phyloP scores from a whole-genome alignment of 75 land plant genomes.

The Selaginella moellendorffii region DNA sequence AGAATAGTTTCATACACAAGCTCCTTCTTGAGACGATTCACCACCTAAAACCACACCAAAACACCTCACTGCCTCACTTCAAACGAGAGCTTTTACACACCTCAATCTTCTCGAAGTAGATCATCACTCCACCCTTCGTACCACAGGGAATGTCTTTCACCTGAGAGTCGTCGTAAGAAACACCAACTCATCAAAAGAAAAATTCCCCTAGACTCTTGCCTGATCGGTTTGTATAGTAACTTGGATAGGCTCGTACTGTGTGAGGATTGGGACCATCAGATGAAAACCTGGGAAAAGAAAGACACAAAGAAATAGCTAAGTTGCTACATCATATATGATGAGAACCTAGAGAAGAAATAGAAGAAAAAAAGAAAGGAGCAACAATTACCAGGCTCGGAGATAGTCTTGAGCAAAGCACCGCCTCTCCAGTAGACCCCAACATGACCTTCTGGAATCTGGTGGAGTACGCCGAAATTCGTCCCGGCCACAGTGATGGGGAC shows the following conservation, averaged over 20 bases:
- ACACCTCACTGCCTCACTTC: too few relatives aligned
- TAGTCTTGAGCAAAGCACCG: conserved; percentile 74
- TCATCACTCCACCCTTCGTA: conserved; percentile 97
- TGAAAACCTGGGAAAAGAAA: conserved; percentile 65
- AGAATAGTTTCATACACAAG: conserved; percentile 79
- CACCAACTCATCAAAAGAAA: too few relatives aligned
- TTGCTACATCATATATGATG: too few relatives aligned
- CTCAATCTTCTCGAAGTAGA: conserved; percentile 84
- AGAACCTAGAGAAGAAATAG: too few relatives aligned
- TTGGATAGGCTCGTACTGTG: conserved; percentile 76
- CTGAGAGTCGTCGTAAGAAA: too few relatives aligned
- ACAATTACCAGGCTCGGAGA: conserved; percentile 84
- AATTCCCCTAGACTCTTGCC: too few relatives aligned
- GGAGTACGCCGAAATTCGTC: conserved; percentile 32
- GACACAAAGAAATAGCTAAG: conserved; percentile 1
- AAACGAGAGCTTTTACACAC: conserved; percentile 17
- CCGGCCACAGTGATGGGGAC: conserved; percentile 20
- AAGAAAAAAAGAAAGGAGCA: too few relatives aligned
- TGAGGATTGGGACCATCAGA: conserved; percentile 55
- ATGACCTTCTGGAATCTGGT: conserved; percentile 97
- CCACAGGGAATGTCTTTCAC: conserved; percentile 98
- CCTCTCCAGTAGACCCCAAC: conserved; percentile 95
- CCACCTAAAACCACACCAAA: conserved; percentile 43
- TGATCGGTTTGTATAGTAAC: conserved; percentile 87
- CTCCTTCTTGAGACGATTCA: conserved; percentile 72